phyloP scores from a whole-genome alignment of 768 basidiomycete species.

The Naganishia vaughanmartiniae region DNA sequence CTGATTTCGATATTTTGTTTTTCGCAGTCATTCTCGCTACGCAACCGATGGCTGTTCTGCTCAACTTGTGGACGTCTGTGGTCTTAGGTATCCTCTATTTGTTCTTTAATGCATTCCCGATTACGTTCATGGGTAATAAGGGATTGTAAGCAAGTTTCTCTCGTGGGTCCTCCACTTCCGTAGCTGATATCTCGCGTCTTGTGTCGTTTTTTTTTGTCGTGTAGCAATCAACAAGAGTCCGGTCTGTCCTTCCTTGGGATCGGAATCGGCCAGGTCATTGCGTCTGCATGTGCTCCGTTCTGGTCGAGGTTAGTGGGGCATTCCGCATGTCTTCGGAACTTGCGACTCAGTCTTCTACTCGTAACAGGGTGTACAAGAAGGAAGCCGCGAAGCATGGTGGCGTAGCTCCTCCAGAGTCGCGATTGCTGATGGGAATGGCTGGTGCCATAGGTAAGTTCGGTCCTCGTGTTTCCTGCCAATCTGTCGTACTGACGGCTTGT shows the following conservation, averaged over 20 bases:
- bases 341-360: not conserved
- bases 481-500: not conserved
- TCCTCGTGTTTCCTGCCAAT: conserved; percentile 51
- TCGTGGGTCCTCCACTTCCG: not conserved
- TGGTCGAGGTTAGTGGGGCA: conserved; percentile 41
- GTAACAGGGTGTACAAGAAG: conserved; percentile 29
- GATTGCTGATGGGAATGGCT: conserved; percentile 65
- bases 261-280: conserved; percentile 56
- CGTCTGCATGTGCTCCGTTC: conserved; percentile 41
- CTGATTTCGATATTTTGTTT: not conserved
- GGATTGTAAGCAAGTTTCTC: conserved; percentile 54
- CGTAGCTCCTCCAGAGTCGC: conserved; percentile 63
- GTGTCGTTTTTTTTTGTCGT: not conserved
- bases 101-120: conserved; percentile 62
- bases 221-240: conserved; percentile 52
- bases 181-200: no score
- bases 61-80: conserved; percentile 66
- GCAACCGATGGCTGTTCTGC: conserved; percentile 72
- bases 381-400: conserved; percentile 34
- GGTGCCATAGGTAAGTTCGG: conserved; percentile 58
- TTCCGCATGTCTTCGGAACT: not conserved
- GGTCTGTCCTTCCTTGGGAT: conserved; percentile 60
- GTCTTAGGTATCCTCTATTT: conserved; percentile 58
- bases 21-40: conserved; percentile 56
- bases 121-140: conserved; percentile 58